Evolutionary conservation across 345 rosid species (phyloP).

Genomic region (Xanthoceras sorbifolium): DNA sequence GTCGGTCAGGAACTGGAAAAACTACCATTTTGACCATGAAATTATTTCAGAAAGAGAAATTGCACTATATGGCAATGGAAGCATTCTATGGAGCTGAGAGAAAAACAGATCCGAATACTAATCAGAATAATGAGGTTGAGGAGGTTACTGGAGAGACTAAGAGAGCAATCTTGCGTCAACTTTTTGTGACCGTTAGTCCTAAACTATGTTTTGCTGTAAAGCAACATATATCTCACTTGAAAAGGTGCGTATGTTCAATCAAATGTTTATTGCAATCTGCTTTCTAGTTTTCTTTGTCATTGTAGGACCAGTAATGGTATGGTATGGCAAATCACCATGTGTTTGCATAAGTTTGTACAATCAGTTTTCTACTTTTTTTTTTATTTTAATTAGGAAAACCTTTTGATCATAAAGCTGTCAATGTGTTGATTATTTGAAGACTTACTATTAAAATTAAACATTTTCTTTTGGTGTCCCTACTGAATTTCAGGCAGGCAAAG

Average conservation of each 20-base stretch:
- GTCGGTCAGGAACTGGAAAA: constrained; percentile 61
- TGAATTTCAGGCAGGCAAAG: background rate
- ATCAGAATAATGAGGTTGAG: background rate
- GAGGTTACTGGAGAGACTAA: constrained; percentile 18
- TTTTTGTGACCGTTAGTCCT: constrained; percentile 54
- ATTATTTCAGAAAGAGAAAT: constrained; percentile 41
- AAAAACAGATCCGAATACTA: background rate
- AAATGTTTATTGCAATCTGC: background rate
- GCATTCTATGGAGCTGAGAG: constrained; percentile 18
- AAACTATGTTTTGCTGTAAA: constrained; percentile 48
- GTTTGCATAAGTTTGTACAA: background rate
- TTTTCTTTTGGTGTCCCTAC: too few relatives aligned
- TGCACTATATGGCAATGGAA: constrained; percentile 25
- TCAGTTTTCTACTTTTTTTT: background rate
- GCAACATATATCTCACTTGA: constrained; percentile 44
- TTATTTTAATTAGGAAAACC: background rate
- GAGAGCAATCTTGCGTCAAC: constrained; percentile 34
- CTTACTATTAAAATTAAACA: background rate
- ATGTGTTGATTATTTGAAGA: background rate
- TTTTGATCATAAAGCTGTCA: background rate
- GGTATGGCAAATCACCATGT: background rate
- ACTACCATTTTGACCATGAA: constrained; percentile 52
- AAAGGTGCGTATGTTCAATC: constrained; percentile 34
- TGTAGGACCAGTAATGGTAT: too few relatives aligned
- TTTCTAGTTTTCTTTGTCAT: background rate